Conservation (phyloP, 495 filamentous ascomycete species). For the Penicillium maclennaniae region DNA sequence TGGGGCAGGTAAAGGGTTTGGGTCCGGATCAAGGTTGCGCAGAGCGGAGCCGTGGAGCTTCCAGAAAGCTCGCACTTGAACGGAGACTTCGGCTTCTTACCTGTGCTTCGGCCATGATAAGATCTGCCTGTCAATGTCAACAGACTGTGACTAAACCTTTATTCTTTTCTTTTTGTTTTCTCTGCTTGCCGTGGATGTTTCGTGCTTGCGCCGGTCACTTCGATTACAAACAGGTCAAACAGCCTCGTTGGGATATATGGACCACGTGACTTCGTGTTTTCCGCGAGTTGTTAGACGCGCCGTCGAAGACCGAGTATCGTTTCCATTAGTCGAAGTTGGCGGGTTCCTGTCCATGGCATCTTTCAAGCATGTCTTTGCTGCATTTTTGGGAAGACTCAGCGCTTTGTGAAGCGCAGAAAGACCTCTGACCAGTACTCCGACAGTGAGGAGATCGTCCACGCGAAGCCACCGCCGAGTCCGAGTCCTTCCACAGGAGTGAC, state of each 20-base stretch:
- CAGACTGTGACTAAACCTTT: background rate
- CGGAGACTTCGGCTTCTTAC: slow-evolving; percentile 5
- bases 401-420: slow-evolving; percentile 36
- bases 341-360: slow-evolving; percentile 6
- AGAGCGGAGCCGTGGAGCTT: slow-evolving; percentile 26
- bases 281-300: slow-evolving; percentile 16
- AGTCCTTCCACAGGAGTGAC: slow-evolving; percentile 12
- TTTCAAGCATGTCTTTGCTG: slow-evolving; percentile 38
- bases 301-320: background rate
- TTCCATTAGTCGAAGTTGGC: too few relatives aligned
- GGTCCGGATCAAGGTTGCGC: slow-evolving; percentile 12
- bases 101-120: slow-evolving; percentile 8
- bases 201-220: background rate
- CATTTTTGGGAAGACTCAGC: slow-evolving; percentile 44
- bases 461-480: slow-evolving; percentile 14
- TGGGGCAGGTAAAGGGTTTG: background rate
- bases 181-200: background rate
- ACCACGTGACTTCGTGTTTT: slow-evolving; percentile 39
- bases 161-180: background rate
- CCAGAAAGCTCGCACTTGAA: slow-evolving; percentile 7
- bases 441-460: slow-evolving; percentile 3
- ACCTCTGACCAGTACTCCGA: slow-evolving; percentile 7
- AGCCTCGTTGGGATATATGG: slow-evolving; percentile 15
- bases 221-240: slow-evolving; percentile 30
- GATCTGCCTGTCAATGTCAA: background rate